Conservation (phyloP, 768 basidiomycete genomes). For the Amanita muscaria region DNA sequence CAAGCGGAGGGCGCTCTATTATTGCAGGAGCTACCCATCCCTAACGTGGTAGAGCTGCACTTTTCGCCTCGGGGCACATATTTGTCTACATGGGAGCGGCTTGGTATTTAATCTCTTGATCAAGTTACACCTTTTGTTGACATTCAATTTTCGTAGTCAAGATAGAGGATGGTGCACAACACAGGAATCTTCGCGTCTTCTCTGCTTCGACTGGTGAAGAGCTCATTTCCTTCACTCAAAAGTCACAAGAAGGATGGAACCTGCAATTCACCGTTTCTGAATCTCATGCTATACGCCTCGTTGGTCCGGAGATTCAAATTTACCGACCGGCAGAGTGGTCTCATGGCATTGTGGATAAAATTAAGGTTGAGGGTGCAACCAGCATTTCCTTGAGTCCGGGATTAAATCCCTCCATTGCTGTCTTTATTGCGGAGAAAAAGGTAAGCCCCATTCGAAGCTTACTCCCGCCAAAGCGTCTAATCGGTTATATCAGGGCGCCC, state of each 20-base stretch:
- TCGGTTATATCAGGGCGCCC: slow-evolving; percentile 86
- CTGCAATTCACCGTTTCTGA: slow-evolving; percentile 88
- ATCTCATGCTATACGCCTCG: slow-evolving; percentile 75
- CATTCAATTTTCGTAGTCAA: slow-evolving; percentile 41
- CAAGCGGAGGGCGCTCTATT: slow-evolving; percentile 67
- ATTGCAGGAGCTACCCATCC: slow-evolving; percentile 63
- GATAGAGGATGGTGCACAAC: slow-evolving; percentile 81
- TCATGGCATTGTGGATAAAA: slow-evolving; percentile 72
- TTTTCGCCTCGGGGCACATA: slow-evolving; percentile 94
- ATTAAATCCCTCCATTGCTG: slow-evolving; percentile 78
- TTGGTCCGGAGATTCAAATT: slow-evolving; percentile 76
- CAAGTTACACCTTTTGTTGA: no score
- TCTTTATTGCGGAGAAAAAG: slow-evolving; percentile 94
- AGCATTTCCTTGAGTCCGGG: slow-evolving; percentile 74
- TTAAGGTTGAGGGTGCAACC: slow-evolving; percentile 78
- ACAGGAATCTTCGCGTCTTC: slow-evolving; percentile 93
- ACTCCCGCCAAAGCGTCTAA: no score
- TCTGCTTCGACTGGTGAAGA: slow-evolving; percentile 80
- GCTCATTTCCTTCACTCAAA: slow-evolving; percentile 81
- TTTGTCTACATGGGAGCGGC: slow-evolving; percentile 93
- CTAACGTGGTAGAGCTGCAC: slow-evolving; percentile 73
- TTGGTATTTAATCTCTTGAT: no score
- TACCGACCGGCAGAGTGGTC: slow-evolving; percentile 75
- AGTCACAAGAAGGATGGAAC: slow-evolving; percentile 87
- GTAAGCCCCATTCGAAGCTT: slow-evolving; percentile 16